Percentiles rank a stretch among this genome's conserved stretches.
Conservation (phyloP, 371 early-diverging fungal species). For the Rhizomucor miehei region DNA sequence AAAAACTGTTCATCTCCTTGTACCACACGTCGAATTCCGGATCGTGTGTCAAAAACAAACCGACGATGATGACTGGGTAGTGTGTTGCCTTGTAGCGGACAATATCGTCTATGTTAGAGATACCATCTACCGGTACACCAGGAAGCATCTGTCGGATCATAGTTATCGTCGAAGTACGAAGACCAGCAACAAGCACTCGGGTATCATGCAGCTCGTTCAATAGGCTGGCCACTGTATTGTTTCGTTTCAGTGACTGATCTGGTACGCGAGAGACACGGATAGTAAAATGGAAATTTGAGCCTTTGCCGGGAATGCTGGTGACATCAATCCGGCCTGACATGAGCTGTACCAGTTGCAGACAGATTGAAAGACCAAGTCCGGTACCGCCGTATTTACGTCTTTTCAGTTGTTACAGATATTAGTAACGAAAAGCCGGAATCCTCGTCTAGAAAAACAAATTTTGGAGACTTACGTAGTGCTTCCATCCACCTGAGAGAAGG, state of each 20-base stretch:
- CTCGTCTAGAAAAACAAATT: too few relatives aligned
- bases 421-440: too few relatives aligned
- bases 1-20: conserved; percentile 17
- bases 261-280: conserved; percentile 34
- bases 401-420: too few relatives aligned
- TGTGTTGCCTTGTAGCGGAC: neutral
- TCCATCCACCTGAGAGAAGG: conserved; percentile 56
- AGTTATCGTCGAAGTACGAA: conserved; percentile 21
- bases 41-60: conserved; percentile 14
- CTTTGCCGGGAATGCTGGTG: conserved; percentile 47
- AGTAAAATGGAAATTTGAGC: conserved; percentile 53
- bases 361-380: conserved; percentile 59
- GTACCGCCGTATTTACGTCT: conserved; percentile 63
- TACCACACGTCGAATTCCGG: conserved; percentile 16
- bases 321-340: conserved; percentile 59
- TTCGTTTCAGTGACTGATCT: conserved; percentile 22
- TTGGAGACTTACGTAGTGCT: conserved; percentile 44
- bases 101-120: conserved; percentile 13
- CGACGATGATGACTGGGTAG: conserved; percentile 36
- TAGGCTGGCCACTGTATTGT: conserved; percentile 7
- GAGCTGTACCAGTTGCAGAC: conserved; percentile 46
- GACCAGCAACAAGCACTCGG: conserved; percentile 31
- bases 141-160: conserved; percentile 30
- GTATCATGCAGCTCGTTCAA: conserved; percentile 17
- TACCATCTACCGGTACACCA: conserved; percentile 24